Base-by-base conservation (phyloP, 2,329 filamentous ascomycete genomes). In the Colletotrichum lentis region DNA sequence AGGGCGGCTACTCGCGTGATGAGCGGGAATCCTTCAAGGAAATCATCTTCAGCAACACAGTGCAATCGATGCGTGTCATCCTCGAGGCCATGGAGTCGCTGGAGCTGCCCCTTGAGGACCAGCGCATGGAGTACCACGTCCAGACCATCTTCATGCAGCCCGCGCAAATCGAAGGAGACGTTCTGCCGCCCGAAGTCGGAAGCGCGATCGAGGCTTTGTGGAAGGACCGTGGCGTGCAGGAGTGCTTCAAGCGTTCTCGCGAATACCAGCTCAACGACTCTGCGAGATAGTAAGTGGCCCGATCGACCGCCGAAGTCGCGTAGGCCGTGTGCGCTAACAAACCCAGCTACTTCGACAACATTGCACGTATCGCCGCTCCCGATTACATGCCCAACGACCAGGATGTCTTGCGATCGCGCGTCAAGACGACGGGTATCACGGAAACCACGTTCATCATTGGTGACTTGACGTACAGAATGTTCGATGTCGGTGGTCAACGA, bases 61-160 rank as follows among this genome's bases (percentile, higher is more conserved):
- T 90, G 18, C 88, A 90, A 77, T 90, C 87, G 44, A 90, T 90
- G 88, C 87, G 87, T 72, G 88, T 90, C 74, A 90, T 90, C 64
- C 84, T 90, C 69, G 87, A 90, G 79, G 88, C 88, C 50, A 90
- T 90, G 88, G 88, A 90, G 78, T 88, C 87, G 20, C 82, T 90
- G 44, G 88, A 90, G 80, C 85, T 97, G 24, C 94, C 94, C 27
- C 88, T 97, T 62, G 93, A 96, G 79, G 94, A 97, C 78, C 91
- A 92, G 79, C 90, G 93, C 76, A 93, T 95, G 85, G 94, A 97
- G 82, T 97, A 97, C 82, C 94, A 97, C 79, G 94, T 97, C 65
- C 94, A 97, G 84, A 97, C 94, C 77, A 96, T 97, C 80, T 97
- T 97, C 86, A 97, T 97, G 93, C 94, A 97, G 80, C 94, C 94